Evolutionary conservation across 148 eudicot species (phyloP).

Genomic region (Salicornia ramosissima): DNA sequence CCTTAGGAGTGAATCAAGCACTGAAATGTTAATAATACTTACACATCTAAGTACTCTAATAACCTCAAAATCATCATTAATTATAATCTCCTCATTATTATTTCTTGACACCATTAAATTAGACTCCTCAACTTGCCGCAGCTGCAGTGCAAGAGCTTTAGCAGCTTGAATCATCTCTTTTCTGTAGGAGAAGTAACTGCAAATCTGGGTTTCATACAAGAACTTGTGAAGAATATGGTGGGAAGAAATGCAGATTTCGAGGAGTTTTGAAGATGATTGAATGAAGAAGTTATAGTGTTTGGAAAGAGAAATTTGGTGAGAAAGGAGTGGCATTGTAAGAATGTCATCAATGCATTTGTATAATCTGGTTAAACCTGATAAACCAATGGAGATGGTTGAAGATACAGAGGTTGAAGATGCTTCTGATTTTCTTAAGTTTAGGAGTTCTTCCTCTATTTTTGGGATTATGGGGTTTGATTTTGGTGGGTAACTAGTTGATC

Average conservation of each 20-base stretch:
- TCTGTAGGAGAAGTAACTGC: slow-evolving; percentile 1
- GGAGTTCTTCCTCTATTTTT: slow-evolving; percentile 36
- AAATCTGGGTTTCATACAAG: background rate
- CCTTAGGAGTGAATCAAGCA: slow-evolving; percentile 15
- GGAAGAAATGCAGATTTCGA: slow-evolving; percentile 12
- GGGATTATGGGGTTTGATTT: slow-evolving; percentile 37
- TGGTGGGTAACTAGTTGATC: slow-evolving; percentile 53
- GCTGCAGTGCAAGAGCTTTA: background rate
- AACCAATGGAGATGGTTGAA: slow-evolving; percentile 16
- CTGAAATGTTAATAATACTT: slow-evolving; percentile 22
- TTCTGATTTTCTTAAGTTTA: slow-evolving; percentile 38
- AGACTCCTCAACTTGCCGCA: slow-evolving; percentile 14
- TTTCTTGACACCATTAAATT: no score
- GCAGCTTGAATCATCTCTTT: slow-evolving; percentile 10
- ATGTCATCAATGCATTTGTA: slow-evolving; percentile 20
- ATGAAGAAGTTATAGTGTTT: background rate
- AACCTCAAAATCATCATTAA: slow-evolving; percentile 6
- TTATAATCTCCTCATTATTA: no score
- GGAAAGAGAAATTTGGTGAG: background rate
- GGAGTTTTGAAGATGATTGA: slow-evolving; percentile 11
- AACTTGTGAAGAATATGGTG: slow-evolving; percentile 6
- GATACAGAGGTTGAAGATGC: slow-evolving; percentile 22
- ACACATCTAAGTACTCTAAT: slow-evolving; percentile 28
- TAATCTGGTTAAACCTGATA: slow-evolving; percentile 15
- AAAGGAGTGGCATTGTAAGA: background rate